These are phyloP conservation scores for Cornus florida DNA, from an alignment of 148 eudicot species.

Conservation along the genomic window DNA sequence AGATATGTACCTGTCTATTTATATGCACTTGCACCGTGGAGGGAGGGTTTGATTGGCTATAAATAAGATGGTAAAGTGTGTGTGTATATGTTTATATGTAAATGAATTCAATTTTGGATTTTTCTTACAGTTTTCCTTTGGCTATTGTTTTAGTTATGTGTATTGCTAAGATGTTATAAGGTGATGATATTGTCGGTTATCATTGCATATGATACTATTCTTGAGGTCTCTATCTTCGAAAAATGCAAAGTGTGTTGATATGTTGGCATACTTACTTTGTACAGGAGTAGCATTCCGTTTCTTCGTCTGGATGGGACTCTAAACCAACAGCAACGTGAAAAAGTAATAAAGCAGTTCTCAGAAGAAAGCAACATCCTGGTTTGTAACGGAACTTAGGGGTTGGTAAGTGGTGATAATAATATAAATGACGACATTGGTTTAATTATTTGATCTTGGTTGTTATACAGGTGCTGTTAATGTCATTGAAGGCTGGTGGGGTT, in stretches of 20 bases:
- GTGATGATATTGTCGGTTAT: neutral
- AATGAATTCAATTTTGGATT: neutral
- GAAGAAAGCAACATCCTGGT: slow-evolving; percentile 80
- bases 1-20: neutral
- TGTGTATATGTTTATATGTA: too few relatives aligned
- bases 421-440: neutral
- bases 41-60: neutral
- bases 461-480: slow-evolving; percentile 86
- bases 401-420: slow-evolving; percentile 1
- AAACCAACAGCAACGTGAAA: slow-evolving; percentile 91
- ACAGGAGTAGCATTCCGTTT: slow-evolving; percentile 78
- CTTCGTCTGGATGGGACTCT: slow-evolving; percentile 94
- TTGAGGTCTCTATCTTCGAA: neutral
- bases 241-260: neutral
- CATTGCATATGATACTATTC: neutral
- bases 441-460: slow-evolving; percentile 7
- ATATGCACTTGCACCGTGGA: neutral
- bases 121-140: neutral
- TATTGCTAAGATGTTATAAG: neutral
- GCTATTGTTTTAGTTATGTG: slow-evolving; percentile 4
- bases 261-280: neutral
- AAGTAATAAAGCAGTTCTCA: slow-evolving; percentile 86
- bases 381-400: slow-evolving; percentile 19
- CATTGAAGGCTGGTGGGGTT: slow-evolving; percentile 98
- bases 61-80: neutral